Base-by-base conservation (phyloP, 768 basidiomycete species). In the Pholiota molesta region DNA sequence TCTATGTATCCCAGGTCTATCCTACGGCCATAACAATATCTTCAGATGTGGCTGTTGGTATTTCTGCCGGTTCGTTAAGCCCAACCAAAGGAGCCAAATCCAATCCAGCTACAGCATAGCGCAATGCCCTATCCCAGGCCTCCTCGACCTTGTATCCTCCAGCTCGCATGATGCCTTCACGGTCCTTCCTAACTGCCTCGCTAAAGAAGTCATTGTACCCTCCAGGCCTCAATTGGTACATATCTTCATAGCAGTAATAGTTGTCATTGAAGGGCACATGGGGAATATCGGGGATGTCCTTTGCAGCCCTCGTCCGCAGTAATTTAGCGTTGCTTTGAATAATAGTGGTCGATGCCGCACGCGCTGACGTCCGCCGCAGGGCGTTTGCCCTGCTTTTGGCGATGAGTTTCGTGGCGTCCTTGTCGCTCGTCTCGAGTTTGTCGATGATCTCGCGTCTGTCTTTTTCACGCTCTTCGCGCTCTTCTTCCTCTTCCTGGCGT, bases 131-230 rank as follows among this genome's bases (percentile, higher is more conserved):
- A 67, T 90, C 89, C 94, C 94, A 95, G 47, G 90, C 92, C 71
- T 95, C 91, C 63, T 91, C 87, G 4, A 92, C 79, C 64, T 77
- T 80, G 71, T 94, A 96, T 9, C 94, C 94, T 9, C 93, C 94
- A 21, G 86, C 93, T 45, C 88, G 80, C 89, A 90, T 91, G 66
- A 89, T 86, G 14, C 89, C 90, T 63, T 91, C 91, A 60, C 85
- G 75, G 70, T 94, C 92, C 67, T 84, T 83, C 66, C 90, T 78
- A 19, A 94, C 89, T 14, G 89, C 88, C 60, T 91, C 91, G 65
- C 90, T 92, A 67, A 83, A 78, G 44, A 88, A 82, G 66, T 94
- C 92, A 53, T 87, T 79, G 74, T 95, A 95, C 13, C 79, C 78
- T 31, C 76, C 76, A n/a, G 68, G 75, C 57, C 76, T 77, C 55